Evolutionary conservation across 345 rosid species (phyloP).

Genomic region (Brassica cretica): DNA sequence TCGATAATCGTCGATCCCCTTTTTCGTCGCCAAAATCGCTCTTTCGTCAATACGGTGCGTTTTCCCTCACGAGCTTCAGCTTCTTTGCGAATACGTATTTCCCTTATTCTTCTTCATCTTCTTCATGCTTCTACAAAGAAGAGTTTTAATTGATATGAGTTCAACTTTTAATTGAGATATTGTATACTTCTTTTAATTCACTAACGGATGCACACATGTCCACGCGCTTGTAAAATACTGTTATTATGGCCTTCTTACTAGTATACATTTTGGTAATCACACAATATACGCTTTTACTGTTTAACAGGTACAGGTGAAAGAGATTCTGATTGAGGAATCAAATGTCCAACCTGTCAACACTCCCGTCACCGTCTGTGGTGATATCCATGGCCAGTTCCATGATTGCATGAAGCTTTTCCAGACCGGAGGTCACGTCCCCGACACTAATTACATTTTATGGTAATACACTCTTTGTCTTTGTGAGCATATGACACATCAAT

Average conservation of each 20-base stretch:
- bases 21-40: not conserved
- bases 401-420: conserved; percentile 98
- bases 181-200: too few relatives aligned
- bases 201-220: too few relatives aligned
- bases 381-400: conserved; percentile 99
- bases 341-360: conserved; percentile 99
- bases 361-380: conserved; percentile 99
- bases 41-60: too few relatives aligned
- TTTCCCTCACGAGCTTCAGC: conserved; percentile 73
- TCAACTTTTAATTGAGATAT: too few relatives aligned
- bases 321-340: conserved; percentile 94
- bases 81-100: conserved; percentile 90
- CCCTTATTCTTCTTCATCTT: conserved; percentile 1
- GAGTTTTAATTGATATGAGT: too few relatives aligned
- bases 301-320: conserved; percentile 68
- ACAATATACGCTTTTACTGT: too few relatives aligned
- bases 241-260: too few relatives aligned
- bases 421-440: conserved; percentile 98
- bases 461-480: not conserved
- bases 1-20: too few relatives aligned
- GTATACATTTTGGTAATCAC: too few relatives aligned
- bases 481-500: too few relatives aligned
- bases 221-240: too few relatives aligned
- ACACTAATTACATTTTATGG: conserved; percentile 84
- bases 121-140: not conserved